These are phyloP conservation scores for Russula sp. DNA, from an alignment of 768 basidiomycete species.

Conservation along the genomic window DNA sequence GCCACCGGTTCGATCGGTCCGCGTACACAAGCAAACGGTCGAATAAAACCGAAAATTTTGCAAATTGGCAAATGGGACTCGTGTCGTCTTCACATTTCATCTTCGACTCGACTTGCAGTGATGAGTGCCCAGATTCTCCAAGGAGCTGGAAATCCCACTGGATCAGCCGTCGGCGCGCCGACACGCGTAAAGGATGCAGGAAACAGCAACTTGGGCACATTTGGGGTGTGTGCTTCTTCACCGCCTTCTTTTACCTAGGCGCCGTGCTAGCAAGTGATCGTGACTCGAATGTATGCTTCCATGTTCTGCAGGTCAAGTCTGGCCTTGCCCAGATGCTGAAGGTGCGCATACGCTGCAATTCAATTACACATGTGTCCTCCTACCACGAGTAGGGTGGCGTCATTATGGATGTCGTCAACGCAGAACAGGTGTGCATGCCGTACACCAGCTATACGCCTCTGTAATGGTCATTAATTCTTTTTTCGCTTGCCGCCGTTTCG, in stretches of 20 bases:
- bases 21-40: neutral
- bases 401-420: constrained; percentile 94
- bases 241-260: neutral
- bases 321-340: constrained; percentile 97
- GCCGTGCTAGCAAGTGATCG: constrained; percentile 4
- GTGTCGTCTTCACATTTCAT: constrained; percentile 1
- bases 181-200: constrained; percentile 49
- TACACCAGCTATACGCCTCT: neutral
- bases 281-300: constrained; percentile 13
- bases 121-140: constrained; percentile 31
- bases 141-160: constrained; percentile 36
- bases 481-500: constrained; percentile 18
- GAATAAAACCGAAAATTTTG: neutral
- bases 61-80: neutral
- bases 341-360: constrained; percentile 36
- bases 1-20: constrained; percentile 13
- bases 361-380: constrained; percentile 10
- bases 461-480: constrained; percentile 24
- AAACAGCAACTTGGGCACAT: constrained; percentile 61
- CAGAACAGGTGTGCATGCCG: constrained; percentile 44
- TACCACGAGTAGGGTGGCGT: constrained; percentile 57
- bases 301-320: constrained; percentile 65
- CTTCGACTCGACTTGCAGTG: constrained; percentile 6
- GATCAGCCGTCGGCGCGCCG: constrained; percentile 43
- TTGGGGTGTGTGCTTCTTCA: constrained; percentile 44